Evolutionary conservation across 2,329 filamentous ascomycete genomes (phyloP).

Genomic region (Colletotrichum orchidophilum): DNA sequence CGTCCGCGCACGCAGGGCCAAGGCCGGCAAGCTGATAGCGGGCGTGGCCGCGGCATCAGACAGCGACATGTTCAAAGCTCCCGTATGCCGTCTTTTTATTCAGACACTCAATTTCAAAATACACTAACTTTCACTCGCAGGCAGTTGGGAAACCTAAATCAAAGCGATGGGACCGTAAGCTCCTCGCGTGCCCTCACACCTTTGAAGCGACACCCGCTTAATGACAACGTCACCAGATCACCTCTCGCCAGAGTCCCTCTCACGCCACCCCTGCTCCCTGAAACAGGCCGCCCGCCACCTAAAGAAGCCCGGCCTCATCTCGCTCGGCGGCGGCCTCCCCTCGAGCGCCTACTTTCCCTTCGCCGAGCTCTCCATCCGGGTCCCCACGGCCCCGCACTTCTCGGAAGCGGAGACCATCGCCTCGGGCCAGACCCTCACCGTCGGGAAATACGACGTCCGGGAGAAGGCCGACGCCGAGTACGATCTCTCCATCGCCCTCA

Average conservation of each 20-base stretch:
- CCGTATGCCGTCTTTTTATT: slow-evolving; percentile 55
- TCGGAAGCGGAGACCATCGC: slow-evolving; percentile 72
- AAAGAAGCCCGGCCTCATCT: slow-evolving; percentile 85
- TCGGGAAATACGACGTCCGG: slow-evolving; percentile 85
- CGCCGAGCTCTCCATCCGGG: slow-evolving; percentile 77
- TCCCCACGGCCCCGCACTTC: slow-evolving; percentile 76
- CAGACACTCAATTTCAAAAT: neutral
- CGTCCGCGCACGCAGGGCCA: slow-evolving; percentile 73
- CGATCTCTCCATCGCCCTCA: slow-evolving; percentile 89
- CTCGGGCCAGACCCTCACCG: slow-evolving; percentile 67
- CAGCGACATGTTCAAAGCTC: slow-evolving; percentile 85
- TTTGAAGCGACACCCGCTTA: neutral
- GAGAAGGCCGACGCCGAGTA: slow-evolving; percentile 60
- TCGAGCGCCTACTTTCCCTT: slow-evolving; percentile 94
- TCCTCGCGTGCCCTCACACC: neutral
- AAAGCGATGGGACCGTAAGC: slow-evolving; percentile 85
- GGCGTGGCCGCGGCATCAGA: slow-evolving; percentile 80
- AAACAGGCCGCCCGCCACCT: slow-evolving; percentile 85
- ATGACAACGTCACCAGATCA: slow-evolving; percentile 50
- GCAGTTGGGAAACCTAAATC: slow-evolving; percentile 73
- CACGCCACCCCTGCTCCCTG: slow-evolving; percentile 73
- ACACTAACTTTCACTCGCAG: slow-evolving; percentile 38
- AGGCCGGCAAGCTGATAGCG: slow-evolving; percentile 76
- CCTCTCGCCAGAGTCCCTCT: slow-evolving; percentile 69
- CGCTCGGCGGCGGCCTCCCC: slow-evolving; percentile 90